Evolutionary conservation across 1,284 basidiomycete species (phyloP).

Genomic region (Termitomyces sp.): DNA sequence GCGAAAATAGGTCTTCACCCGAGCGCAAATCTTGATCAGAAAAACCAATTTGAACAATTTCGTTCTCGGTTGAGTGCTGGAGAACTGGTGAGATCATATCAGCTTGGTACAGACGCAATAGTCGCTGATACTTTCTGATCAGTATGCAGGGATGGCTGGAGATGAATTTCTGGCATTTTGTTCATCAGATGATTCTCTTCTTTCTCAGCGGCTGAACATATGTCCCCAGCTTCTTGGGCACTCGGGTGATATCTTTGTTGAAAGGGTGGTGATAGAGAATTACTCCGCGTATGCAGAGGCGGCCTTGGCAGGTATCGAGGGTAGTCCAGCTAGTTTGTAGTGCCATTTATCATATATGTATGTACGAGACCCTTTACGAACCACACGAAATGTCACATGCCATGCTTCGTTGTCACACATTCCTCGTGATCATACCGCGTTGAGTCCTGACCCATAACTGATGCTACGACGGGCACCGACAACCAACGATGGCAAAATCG

Average conservation of each 20-base stretch:
- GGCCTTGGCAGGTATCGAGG: constrained; percentile 26
- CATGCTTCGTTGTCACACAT: constrained; percentile 14
- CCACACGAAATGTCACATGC: constrained; percentile 15
- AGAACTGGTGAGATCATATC: constrained; percentile 39
- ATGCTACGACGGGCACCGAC: constrained; percentile 72
- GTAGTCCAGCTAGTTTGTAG: constrained; percentile 23
- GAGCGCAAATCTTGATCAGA: constrained; percentile 34
- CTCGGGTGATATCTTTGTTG: constrained; percentile 29
- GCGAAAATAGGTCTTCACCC: constrained; percentile 37
- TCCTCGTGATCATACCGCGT: constrained; percentile 8
- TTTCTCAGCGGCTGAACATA: constrained; percentile 43
- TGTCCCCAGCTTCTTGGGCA: constrained; percentile 28
- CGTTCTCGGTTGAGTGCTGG: constrained; percentile 38
- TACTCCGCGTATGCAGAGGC: constrained; percentile 38
- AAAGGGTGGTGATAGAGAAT: constrained; percentile 37
- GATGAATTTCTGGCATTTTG: constrained; percentile 47
- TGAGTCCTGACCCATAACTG: background rate
- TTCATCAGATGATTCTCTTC: constrained; percentile 38
- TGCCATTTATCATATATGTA: constrained; percentile 2
- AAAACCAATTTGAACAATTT: constrained; percentile 40
- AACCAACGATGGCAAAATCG: constrained; percentile 58
- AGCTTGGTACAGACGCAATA: background rate
- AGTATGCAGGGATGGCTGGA: constrained; percentile 52
- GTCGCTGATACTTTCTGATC: constrained; percentile 6
- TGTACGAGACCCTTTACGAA: background rate